Evolutionary conservation across 1,284 basidiomycete genomes (phyloP).

Genomic region (Rhodotorula mucilaginosa): DNA sequence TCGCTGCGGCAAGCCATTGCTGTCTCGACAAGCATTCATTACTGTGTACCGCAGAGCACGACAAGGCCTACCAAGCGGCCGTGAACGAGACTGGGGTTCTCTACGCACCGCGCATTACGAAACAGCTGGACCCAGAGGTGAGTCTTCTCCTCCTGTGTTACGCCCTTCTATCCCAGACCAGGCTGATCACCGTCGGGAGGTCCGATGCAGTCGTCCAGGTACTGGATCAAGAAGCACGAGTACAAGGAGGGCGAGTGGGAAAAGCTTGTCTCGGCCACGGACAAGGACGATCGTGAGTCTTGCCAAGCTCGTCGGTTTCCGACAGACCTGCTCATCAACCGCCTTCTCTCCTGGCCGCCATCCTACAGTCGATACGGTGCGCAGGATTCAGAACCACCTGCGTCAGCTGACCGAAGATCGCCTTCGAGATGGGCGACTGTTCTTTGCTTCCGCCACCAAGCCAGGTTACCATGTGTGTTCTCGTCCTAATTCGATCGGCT

Average conservation of each 20-base stretch:
- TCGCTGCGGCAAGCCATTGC: too few relatives aligned
- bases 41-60: not conserved
- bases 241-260: slow-evolving; percentile 17
- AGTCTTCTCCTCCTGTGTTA: not conserved
- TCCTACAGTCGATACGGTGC: not conserved
- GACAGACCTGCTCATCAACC: not conserved
- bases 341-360: not conserved
- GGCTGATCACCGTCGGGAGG: too few relatives aligned
- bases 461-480: slow-evolving; percentile 8
- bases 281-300: not conserved
- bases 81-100: not conserved
- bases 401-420: not conserved
- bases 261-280: not conserved
- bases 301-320: not conserved
- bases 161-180: too few relatives aligned
- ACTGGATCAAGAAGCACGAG: slow-evolving; percentile 20
- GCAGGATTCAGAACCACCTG: not conserved
- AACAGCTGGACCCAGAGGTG: slow-evolving; percentile 14
- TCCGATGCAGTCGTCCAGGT: slow-evolving; percentile 6
- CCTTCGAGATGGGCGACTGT: not conserved
- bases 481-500: not conserved
- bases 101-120: slow-evolving; percentile 5
- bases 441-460: not conserved
- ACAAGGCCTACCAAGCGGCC: too few relatives aligned
- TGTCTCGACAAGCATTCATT: not conserved